Percentiles rank a stretch among this genome's conserved stretches.
These are phyloP conservation scores for Poteriospumella lacustris DNA, from an alignment of 108 stramenopile species.

Conservation along the genomic window DNA sequence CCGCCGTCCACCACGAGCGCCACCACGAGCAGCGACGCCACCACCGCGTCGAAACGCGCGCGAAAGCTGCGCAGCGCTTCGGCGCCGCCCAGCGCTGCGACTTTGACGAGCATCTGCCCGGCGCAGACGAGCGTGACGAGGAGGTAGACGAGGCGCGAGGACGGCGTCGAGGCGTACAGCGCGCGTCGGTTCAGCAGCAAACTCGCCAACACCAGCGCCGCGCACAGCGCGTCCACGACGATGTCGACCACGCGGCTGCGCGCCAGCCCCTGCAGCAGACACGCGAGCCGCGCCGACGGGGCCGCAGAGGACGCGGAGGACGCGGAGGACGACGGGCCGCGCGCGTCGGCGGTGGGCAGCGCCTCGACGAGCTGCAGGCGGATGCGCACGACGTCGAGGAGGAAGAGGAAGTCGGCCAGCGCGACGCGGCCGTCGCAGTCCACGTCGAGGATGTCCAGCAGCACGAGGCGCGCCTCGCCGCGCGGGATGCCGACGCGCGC, in stretches of 20 bases:
- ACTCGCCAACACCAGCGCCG: background rate
- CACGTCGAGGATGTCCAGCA: constrained; percentile 10
- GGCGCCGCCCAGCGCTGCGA: too few species aligned
- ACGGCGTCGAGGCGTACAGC: background rate
- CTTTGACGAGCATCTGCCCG: too few species aligned
- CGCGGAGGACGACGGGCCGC: background rate
- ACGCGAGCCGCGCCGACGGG: too few species aligned
- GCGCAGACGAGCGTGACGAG: too few species aligned
- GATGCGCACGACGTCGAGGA: constrained; percentile 16
- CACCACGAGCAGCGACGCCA: too few species aligned
- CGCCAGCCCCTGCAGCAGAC: background rate
- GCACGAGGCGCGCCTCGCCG: background rate
- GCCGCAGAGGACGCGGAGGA: background rate
- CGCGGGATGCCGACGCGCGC: background rate
- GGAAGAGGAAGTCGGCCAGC: constrained; percentile 13
- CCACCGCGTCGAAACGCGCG: too few species aligned
- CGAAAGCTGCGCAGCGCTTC: too few species aligned
- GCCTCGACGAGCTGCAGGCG: background rate
- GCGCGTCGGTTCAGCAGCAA: background rate
- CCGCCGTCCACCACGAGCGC: too few species aligned
- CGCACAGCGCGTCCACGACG: background rate
- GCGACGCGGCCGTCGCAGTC: constrained; percentile 1
- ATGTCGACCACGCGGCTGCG: background rate
- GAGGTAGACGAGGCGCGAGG: too few species aligned
- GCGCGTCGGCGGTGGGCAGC: background rate